Conservation (phyloP, 2,329 filamentous ascomycete genomes). For the Aspergillus fischeri region DNA sequence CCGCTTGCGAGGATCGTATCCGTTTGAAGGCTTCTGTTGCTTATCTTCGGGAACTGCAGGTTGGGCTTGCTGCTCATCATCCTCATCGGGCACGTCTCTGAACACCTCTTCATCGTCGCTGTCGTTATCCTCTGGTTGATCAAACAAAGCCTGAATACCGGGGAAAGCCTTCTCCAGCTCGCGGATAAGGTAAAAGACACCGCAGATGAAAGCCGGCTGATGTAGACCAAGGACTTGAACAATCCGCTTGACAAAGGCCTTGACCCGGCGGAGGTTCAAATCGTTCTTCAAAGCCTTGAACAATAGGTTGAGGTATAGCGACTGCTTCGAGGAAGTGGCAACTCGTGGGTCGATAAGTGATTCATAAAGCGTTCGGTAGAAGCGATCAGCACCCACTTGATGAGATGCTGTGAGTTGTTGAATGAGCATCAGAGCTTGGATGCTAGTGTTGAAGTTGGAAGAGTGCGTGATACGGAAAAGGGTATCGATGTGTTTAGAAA, state of each 20-base stretch:
- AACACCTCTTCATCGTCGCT: slow-evolving; percentile 67
- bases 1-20: slow-evolving; percentile 85
- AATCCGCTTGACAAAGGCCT: slow-evolving; percentile 92
- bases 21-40: slow-evolving; percentile 28
- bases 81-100: slow-evolving; percentile 59
- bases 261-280: slow-evolving; percentile 83
- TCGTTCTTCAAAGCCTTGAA: slow-evolving; percentile 86
- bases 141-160: slow-evolving; percentile 71
- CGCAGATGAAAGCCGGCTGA: slow-evolving; percentile 87
- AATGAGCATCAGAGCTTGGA: slow-evolving; percentile 91
- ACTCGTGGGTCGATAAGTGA: slow-evolving; percentile 87
- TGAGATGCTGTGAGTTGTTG: slow-evolving; percentile 83
- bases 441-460: slow-evolving; percentile 97
- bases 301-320: slow-evolving; percentile 88
- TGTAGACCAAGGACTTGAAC: slow-evolving; percentile 83
- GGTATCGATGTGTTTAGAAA: slow-evolving; percentile 87
- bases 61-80: slow-evolving; percentile 36
- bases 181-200: slow-evolving; percentile 81
- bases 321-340: slow-evolving; percentile 86
- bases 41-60: slow-evolving; percentile 22
- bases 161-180: slow-evolving; percentile 78
- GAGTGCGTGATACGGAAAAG: slow-evolving; percentile 96
- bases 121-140: slow-evolving; percentile 73
- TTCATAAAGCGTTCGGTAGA: slow-evolving; percentile 94
- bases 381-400: slow-evolving; percentile 78